Evolutionary conservation across 768 basidiomycete genomes (phyloP), one percentile per base, ranked within the genome.

Genomic region (Dentipellis sp.): DNA sequence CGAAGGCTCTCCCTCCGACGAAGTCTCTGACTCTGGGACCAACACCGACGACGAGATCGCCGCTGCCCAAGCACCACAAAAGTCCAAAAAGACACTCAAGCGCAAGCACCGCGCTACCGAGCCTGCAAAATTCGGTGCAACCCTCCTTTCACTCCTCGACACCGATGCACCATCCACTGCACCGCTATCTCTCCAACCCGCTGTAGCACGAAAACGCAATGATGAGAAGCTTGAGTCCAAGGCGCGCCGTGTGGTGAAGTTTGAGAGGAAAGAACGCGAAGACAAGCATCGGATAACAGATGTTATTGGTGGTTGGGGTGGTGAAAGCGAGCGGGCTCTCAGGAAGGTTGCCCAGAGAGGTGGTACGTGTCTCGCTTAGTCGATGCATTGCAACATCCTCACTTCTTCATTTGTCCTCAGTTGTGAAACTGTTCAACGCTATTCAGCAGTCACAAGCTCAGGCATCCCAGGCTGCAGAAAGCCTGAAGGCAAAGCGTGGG

Each of bases 291-390:
- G 81, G 56, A 77, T 87, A 60, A 78, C 72, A 40, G 84, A 87
- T 67, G 81, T 83, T 14, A 91, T 88, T 66, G 90, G 84, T 56
- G 92, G 91, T 42, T 97, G 93, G 94, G 94, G 88, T 34, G 86
- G 79, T 11, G 88, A 89, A 69, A 81, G 80, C 69, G 91, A 85
- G 73, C 80, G 80, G 69, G 85, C 78, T 57, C 74, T 83, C 64
- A 81, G 79, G 68, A 97, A 87, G 76, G 91, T 80, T 69, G 95
- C 85, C 60, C 97, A 86, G 72, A 75, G 88, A 67, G 88, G 88
- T 70, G 88, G 88, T 88, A 67, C 52, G 79, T 63, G 37, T n/a
- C 9, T 19, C 50, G 3, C 50, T 21, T 40, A 9, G 50, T 47
- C 46, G 36, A 48, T 10, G 12, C 10, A 4, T 16, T n/a, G 21